Percentiles rank a stretch among this genome's conserved stretches.
These are phyloP conservation scores for Tetrapisispora iriomotensis DNA, from an alignment of 805 yeast species.

Conservation along the genomic window DNA sequence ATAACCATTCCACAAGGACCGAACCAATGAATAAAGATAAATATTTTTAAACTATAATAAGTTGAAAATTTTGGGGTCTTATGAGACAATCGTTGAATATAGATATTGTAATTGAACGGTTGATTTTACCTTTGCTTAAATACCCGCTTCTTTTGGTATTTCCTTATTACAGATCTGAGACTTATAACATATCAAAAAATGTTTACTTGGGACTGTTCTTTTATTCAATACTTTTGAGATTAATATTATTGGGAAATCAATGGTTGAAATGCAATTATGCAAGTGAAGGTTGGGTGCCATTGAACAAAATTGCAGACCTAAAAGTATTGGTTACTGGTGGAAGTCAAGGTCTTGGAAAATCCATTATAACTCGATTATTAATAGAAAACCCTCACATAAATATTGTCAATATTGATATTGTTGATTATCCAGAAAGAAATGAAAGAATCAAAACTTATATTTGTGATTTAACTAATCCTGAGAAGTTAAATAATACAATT, in stretches of 20 bases:
- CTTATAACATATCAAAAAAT: conserved; percentile 1
- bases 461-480: conserved; percentile 58
- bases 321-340: conserved; percentile 30
- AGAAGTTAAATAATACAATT: conserved; percentile 34
- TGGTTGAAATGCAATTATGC: conserved; percentile 6
- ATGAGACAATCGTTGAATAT: conserved; percentile 6
- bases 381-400: conserved; percentile 13
- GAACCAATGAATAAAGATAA: too few relatives aligned
- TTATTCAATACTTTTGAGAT: conserved; percentile 8
- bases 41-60: too few relatives aligned
- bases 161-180: conserved; percentile 3
- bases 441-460: conserved; percentile 35
- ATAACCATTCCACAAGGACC: too few relatives aligned
- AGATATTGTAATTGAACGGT: conserved; percentile 12
- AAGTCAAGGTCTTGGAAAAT: conserved; percentile 30
- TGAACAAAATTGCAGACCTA: conserved; percentile 3
- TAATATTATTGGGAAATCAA: conserved; percentile 5
- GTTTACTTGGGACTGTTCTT: not conserved
- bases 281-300: conserved; percentile 5
- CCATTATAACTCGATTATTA: conserved; percentile 16
- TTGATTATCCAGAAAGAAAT: conserved; percentile 3
- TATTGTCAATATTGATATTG: conserved; percentile 22
- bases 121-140: conserved; percentile 13
- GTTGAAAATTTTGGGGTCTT: not conserved
- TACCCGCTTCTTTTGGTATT: conserved; percentile 12